A percentile compares a stretch with the other conserved stretches of the same genome.
Evolutionary conservation across 2,329 filamentous ascomycete genomes (phyloP).

Genomic region (Neurospora crassa): DNA sequence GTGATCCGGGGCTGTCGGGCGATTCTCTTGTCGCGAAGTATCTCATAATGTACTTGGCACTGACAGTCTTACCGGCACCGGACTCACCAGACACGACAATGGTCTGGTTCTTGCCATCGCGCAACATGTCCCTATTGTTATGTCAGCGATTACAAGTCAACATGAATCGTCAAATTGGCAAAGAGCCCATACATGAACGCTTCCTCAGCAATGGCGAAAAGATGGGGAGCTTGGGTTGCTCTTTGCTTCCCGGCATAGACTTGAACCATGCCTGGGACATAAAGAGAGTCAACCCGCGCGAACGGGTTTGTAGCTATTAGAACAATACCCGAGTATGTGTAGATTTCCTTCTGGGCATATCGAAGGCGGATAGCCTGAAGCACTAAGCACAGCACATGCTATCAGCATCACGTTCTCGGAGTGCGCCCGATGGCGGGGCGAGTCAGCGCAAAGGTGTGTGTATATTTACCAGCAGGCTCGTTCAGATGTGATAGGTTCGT

Average conservation of each 20-base stretch:
- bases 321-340: slow-evolving; percentile 98
- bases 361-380: slow-evolving; percentile 94
- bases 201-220: slow-evolving; percentile 98
- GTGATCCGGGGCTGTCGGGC: slow-evolving; percentile 73
- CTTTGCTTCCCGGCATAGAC: slow-evolving; percentile 96
- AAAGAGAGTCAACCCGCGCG: slow-evolving; percentile 92
- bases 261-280: slow-evolving; percentile 99
- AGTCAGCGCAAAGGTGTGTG: background rate
- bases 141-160: slow-evolving; percentile 26
- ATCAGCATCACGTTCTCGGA: slow-evolving; percentile 12
- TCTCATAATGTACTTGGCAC: slow-evolving; percentile 99
- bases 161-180: background rate
- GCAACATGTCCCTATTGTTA: slow-evolving; percentile 77
- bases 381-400: slow-evolving; percentile 42
- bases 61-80: slow-evolving; percentile 97
- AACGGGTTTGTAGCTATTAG: slow-evolving; percentile 98
- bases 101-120: slow-evolving; percentile 92
- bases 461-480: slow-evolving; percentile 78
- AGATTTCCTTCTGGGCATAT: slow-evolving; percentile 98
- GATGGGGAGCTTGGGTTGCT: slow-evolving; percentile 90
- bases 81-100: slow-evolving; percentile 99
- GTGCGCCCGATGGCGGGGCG: background rate
- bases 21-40: slow-evolving; percentile 98
- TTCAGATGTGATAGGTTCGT: slow-evolving; percentile 97
- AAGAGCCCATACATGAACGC: slow-evolving; percentile 68